Conservation (phyloP, 257 asterid species). For the Gentiana straminea region DNA sequence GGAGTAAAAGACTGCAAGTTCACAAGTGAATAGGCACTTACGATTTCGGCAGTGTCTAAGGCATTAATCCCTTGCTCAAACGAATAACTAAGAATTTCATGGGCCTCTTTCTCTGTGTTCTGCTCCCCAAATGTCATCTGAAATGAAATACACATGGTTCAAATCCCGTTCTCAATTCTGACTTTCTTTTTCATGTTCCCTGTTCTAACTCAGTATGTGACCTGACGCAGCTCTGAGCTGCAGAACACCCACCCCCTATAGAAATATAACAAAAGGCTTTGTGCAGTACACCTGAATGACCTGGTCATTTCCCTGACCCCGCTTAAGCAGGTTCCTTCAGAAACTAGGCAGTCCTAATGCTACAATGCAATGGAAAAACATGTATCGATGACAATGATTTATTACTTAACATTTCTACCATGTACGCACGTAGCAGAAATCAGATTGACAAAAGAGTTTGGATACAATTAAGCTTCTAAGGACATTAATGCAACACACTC, state of each 20-base stretch:
- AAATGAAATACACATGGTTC: constrained; percentile 7
- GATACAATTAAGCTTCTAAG: too few species aligned
- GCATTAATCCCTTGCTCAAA: constrained; percentile 72
- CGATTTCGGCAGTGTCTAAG: constrained; percentile 77
- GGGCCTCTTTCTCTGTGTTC: constrained; percentile 94
- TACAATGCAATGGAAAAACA: neutral
- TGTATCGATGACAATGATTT: neutral
- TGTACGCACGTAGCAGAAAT: too few species aligned
- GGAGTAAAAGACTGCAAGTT: neutral
- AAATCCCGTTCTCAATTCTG: neutral
- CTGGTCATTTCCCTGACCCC: too few species aligned
- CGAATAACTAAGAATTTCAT: constrained; percentile 64
- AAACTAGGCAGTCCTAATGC: too few species aligned
- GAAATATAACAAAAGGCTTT: neutral
- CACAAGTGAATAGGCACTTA: constrained; percentile 16
- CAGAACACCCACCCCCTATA: too few species aligned
- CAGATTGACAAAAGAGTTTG: too few species aligned
- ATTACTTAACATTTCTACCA: neutral
- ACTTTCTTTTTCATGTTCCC: neutral
- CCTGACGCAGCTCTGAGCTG: neutral
- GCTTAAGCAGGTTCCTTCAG: too few species aligned
- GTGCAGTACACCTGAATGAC: too few species aligned
- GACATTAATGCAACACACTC: too few species aligned
- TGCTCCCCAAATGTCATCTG: constrained; percentile 97
- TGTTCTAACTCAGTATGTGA: neutral